A percentile compares a stretch with the other conserved stretches of the same genome.
These are phyloP conservation scores for Prunus mira DNA, from an alignment of 306 rosid genomes.

Conservation along the genomic window DNA sequence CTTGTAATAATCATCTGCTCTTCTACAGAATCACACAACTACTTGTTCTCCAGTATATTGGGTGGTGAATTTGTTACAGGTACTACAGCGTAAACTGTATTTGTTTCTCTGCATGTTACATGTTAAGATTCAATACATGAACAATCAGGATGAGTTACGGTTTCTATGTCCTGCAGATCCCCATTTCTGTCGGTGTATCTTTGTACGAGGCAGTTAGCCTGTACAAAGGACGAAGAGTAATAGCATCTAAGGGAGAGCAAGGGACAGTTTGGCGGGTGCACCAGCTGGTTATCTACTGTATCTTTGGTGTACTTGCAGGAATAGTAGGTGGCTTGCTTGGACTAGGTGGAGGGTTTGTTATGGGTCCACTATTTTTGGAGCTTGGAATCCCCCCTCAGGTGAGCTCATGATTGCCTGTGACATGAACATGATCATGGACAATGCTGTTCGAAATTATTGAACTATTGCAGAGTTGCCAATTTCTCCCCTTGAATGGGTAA, in stretches of 20 bases:
- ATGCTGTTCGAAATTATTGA: not conserved
- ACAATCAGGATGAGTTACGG: not conserved
- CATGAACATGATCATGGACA: not conserved
- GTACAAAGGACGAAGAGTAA: constrained; percentile 63
- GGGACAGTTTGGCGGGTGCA: constrained; percentile 40
- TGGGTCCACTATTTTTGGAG: constrained; percentile 94
- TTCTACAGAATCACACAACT: constrained; percentile 47
- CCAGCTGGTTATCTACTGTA: constrained; percentile 54
- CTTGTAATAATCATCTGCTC: constrained; percentile 8
- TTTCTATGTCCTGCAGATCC: constrained; percentile 53
- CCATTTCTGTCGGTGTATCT: constrained; percentile 71
- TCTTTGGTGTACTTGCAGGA: constrained; percentile 70
- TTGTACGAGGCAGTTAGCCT: constrained; percentile 63
- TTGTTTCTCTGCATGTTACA: not conserved
- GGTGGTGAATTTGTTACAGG: constrained; percentile 80
- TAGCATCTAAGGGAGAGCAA: constrained; percentile 60
- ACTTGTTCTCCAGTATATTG: constrained; percentile 72
- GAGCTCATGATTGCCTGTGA: constrained; percentile 16
- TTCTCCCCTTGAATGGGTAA: not conserved
- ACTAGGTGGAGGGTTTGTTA: constrained; percentile 92
- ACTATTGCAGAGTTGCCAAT: too few species aligned
- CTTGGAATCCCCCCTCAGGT: constrained; percentile 96
- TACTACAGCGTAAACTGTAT: constrained; percentile 25
- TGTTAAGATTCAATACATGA: not conserved
- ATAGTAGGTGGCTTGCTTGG: constrained; percentile 90